Conservation (phyloP, 164 flowering plant species). For the Taxillus chinensis region DNA sequence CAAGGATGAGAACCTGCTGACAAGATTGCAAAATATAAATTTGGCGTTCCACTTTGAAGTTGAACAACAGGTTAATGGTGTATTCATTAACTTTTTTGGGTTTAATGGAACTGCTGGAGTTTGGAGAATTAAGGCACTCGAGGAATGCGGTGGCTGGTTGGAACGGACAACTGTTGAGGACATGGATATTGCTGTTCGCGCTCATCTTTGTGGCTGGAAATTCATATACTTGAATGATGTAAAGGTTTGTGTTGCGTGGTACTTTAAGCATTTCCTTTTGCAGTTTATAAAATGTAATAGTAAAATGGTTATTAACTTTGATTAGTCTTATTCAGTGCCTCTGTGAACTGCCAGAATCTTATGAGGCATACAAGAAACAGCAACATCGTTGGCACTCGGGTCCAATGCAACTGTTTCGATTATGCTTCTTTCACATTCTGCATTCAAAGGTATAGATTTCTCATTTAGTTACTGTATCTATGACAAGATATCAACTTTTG, state of each 20-base stretch:
- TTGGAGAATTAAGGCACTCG: slow-evolving; percentile 95
- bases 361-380: slow-evolving; percentile 94
- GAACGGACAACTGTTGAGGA: slow-evolving; percentile 97
- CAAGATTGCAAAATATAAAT: slow-evolving; percentile 91
- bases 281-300: background rate
- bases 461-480: background rate
- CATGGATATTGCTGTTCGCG: slow-evolving; percentile 97
- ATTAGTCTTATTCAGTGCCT: slow-evolving; percentile 46
- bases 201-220: slow-evolving; percentile 96
- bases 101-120: slow-evolving; percentile 99
- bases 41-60: slow-evolving; percentile 91
- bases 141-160: slow-evolving; percentile 95
- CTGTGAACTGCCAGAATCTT: slow-evolving; percentile 96
- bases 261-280: background rate
- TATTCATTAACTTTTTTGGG: slow-evolving; percentile 85
- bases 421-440: slow-evolving; percentile 69
- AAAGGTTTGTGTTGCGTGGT: slow-evolving; percentile 38
- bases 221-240: slow-evolving; percentile 90
- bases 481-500: background rate
- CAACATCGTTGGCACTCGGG: slow-evolving; percentile 99
- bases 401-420: slow-evolving; percentile 90
- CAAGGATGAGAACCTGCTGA: slow-evolving; percentile 94
- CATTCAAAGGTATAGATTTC: slow-evolving; percentile 57
- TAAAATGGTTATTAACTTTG: background rate
- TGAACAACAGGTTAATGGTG: slow-evolving; percentile 93